Evolutionary conservation across 495 filamentous ascomycete genomes (phyloP), one percentile per base, ranked within the genome.

Genomic region (Eremomyces bilateralis): DNA sequence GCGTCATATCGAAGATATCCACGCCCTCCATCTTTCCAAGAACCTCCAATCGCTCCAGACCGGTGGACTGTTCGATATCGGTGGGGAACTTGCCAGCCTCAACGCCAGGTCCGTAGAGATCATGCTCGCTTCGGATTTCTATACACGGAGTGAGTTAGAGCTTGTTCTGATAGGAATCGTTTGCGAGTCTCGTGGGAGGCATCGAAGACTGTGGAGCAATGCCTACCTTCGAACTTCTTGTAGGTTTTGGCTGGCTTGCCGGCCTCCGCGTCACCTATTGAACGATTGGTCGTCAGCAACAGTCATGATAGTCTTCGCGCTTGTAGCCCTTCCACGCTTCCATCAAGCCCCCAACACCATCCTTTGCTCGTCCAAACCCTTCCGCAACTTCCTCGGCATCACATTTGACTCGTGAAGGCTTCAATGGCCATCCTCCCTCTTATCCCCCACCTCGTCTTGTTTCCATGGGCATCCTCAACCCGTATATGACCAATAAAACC

Each of bases 21-120:
- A 99, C 65, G 45, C 88, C 81, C 64, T 95, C 79, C 76, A 94
- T 92, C 70, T 99, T 99, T 57, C 88, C 88, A 59, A 95, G 63
- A 48, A 99, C 84, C 58, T 99, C 88, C 48, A 99, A 70, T 61
- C 88, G 85, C 65, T 99, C 88, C 34, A 99, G 65, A 70, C 88
- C 88, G 43, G 88, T 95, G 29, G 85, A 62, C 56, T 99, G 88
- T 49, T 92, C 79, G 52, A 84, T 52, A 58, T 99, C 88, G 61
- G 79, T 81, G 40, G 88, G 81, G 43, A 99, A 63, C 54, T 76
- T 79, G 44, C 85, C 88, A 42, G 73, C 59, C 35, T 63, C 58
- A 48, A 75, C 80, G 57, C 88, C 88, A 28, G 83, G 80, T 39
- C 70, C 63, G 39, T 90, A 22, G 34, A 99, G 77, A 60, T 99